These are phyloP conservation scores for Elongisporangium prolatum DNA, from an alignment of 352 stramenopile genomes.

Conservation along the genomic window DNA sequence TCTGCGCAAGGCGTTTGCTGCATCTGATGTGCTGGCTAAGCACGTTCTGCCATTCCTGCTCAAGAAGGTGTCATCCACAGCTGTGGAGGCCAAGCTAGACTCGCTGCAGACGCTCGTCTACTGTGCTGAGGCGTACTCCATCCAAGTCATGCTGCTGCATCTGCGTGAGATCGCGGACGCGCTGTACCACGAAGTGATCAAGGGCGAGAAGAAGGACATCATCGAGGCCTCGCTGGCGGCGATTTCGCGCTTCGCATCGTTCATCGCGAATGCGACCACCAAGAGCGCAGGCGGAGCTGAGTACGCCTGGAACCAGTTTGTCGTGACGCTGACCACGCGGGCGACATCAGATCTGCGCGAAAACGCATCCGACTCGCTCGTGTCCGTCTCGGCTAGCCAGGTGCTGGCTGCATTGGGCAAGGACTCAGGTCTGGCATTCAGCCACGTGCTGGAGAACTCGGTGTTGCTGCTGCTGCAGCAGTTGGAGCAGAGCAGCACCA, in stretches of 20 bases:
- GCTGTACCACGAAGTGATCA: conserved; percentile 80
- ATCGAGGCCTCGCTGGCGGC: conserved; percentile 55
- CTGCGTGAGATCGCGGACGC: conserved; percentile 55
- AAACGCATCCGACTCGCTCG: conserved; percentile 76
- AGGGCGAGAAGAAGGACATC: conserved; percentile 81
- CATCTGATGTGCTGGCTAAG: conserved; percentile 69
- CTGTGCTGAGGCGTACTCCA: conserved; percentile 72
- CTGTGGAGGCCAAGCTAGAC: conserved; percentile 78
- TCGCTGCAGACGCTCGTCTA: conserved; percentile 81
- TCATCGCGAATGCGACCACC: conserved; percentile 61
- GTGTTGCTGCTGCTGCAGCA: conserved; percentile 63
- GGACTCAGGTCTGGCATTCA: conserved; percentile 61
- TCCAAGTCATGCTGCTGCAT: conserved; percentile 75
- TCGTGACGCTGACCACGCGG: conserved; percentile 69
- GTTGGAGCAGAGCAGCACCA: conserved; percentile 34
- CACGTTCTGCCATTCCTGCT: conserved; percentile 85
- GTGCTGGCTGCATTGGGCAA: conserved; percentile 64
- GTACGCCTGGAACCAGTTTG: conserved; percentile 85
- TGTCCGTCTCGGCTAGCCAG: conserved; percentile 66
- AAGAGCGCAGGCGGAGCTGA: conserved; percentile 41
- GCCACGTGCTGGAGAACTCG: conserved; percentile 61
- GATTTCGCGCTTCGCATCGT: conserved; percentile 57
- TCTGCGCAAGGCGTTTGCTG: conserved; percentile 73
- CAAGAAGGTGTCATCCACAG: conserved; percentile 79
- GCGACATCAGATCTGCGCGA: conserved; percentile 58